These are phyloP conservation scores for Verticillium klebahnii DNA, from an alignment of 2,329 filamentous ascomycete genomes.

Conservation along the genomic window DNA sequence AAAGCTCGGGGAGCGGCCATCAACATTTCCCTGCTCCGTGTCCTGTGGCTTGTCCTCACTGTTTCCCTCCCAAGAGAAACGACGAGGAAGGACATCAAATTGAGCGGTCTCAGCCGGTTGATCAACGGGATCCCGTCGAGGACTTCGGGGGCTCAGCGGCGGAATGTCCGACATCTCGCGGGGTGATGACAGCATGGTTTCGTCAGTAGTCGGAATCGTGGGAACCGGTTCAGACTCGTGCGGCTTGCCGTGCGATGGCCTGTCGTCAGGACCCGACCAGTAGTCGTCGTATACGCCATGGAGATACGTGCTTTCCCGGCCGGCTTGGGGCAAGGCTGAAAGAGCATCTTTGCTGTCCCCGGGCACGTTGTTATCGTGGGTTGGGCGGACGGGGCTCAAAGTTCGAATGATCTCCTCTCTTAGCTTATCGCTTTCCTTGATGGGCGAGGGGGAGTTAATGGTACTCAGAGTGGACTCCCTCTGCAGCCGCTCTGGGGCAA, in stretches of 20 bases:
- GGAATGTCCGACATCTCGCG: slow-evolving; percentile 3
- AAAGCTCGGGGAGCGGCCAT: background rate
- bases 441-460: slow-evolving; percentile 43
- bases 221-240: background rate
- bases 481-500: slow-evolving; percentile 28
- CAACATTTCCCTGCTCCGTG: background rate
- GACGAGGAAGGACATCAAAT: slow-evolving; percentile 8
- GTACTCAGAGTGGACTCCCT: slow-evolving; percentile 43
- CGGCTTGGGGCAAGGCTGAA: background rate
- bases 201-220: background rate
- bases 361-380: slow-evolving; percentile 3
- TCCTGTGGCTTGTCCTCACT: slow-evolving; percentile 12
- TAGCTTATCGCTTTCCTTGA: slow-evolving; percentile 67
- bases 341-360: slow-evolving; percentile 2
- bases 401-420: slow-evolving; percentile 72
- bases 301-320: slow-evolving; percentile 57
- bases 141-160: slow-evolving; percentile 12
- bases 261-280: slow-evolving; percentile 49
- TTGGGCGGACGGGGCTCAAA: slow-evolving; percentile 46
- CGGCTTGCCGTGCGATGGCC: slow-evolving; percentile 8
- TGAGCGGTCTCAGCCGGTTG: background rate
- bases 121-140: background rate
- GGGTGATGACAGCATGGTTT: background rate
- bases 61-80: slow-evolving; percentile 39
- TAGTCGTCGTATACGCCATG: slow-evolving; percentile 65